These are phyloP conservation scores for Inonotus obliquus DNA, from an alignment of 1,284 basidiomycete species.

Conservation along the genomic window DNA sequence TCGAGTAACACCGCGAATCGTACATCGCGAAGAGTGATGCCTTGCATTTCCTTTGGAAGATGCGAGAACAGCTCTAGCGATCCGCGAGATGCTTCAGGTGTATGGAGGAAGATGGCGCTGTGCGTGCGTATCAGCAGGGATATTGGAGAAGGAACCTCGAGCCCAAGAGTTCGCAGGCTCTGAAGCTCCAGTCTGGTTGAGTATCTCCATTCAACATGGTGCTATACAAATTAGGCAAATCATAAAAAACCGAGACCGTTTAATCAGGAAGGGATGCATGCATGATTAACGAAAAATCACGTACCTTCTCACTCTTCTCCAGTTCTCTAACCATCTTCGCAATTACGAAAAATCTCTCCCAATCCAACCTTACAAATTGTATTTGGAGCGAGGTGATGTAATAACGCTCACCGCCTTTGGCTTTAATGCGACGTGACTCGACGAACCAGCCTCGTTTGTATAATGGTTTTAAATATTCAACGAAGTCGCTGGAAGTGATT, in stretches of 20 bases:
- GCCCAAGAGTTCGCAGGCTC: slow-evolving; percentile 15
- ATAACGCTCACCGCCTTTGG: background rate
- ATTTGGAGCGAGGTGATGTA: background rate
- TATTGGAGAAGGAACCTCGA: background rate
- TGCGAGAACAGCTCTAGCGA: background rate
- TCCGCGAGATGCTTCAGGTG: slow-evolving; percentile 4
- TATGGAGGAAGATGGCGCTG: slow-evolving; percentile 26
- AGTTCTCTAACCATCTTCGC: background rate
- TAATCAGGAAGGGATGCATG: too few relatives aligned
- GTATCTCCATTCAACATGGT: slow-evolving; percentile 7
- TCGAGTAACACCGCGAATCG: slow-evolving; percentile 26
- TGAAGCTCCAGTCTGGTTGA: background rate
- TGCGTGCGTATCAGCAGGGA: slow-evolving; percentile 29
- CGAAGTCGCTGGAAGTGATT: slow-evolving; percentile 29
- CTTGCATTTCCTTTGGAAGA: slow-evolving; percentile 18
- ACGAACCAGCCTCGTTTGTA: slow-evolving; percentile 31
- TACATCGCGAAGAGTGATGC: slow-evolving; percentile 50
- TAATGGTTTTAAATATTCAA: slow-evolving; percentile 29
- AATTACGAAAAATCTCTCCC: background rate
- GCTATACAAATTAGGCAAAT: background rate
- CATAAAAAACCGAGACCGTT: too few relatives aligned
- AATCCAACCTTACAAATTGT: too few relatives aligned
- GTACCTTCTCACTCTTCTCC: slow-evolving; percentile 16
- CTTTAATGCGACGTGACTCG: too few relatives aligned
- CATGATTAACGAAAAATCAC: background rate